A percentile compares a stretch with the other conserved stretches of the same genome.
phyloP scores from a whole-genome alignment of 257 asterid genomes.

The Capsicum baccatum region DNA sequence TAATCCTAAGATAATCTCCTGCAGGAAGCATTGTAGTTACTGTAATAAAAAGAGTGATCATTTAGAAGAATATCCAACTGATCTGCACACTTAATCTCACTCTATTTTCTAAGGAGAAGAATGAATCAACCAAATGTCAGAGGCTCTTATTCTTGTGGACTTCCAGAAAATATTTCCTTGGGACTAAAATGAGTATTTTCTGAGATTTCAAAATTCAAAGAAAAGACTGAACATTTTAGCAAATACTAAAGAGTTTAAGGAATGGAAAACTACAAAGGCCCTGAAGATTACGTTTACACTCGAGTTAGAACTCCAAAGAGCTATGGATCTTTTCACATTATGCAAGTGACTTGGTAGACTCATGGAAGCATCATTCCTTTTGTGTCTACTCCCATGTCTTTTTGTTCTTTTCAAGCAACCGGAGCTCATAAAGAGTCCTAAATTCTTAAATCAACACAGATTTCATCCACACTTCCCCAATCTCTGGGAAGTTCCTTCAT shows the following conservation, averaged over 20 bases:
- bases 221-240: neutral
- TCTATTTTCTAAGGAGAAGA: neutral
- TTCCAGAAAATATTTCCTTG: conserved; percentile 9
- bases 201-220: conserved; percentile 17
- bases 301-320: conserved; percentile 21
- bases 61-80: conserved; percentile 20
- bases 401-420: neutral
- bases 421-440: neutral
- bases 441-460: neutral
- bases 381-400: neutral
- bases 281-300: neutral
- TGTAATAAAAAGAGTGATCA: neutral
- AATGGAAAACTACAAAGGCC: too few relatives aligned
- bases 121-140: conserved; percentile 21
- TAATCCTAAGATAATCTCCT: conserved; percentile 12
- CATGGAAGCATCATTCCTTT: neutral
- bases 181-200: conserved; percentile 5
- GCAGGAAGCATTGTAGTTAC: conserved; percentile 6
- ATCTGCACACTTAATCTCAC: neutral
- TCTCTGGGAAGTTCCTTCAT: neutral
- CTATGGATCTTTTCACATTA: neutral
- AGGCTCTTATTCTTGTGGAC: neutral
- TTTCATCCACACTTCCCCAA: neutral
- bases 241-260: neutral
- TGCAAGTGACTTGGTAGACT: neutral